These are phyloP conservation scores for Pythium utonaiense DNA, from an alignment of 352 stramenopile genomes.

Conservation along the genomic window DNA sequence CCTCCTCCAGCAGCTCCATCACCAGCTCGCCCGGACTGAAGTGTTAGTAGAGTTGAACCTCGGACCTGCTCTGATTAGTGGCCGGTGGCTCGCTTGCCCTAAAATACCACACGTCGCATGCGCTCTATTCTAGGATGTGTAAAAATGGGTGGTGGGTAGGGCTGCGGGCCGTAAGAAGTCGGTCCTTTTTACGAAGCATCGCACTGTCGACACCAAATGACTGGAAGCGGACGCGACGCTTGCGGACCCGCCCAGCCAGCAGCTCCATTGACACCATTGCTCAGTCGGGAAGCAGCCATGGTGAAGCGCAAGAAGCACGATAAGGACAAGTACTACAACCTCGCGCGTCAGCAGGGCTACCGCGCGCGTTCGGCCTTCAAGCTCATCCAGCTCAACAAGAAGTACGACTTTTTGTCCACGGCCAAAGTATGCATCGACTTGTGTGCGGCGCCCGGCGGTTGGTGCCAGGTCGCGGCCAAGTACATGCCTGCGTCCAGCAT, in stretches of 20 bases:
- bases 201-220: slow-evolving; percentile 17
- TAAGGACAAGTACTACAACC: slow-evolving; percentile 99
- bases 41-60: too few relatives aligned
- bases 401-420: slow-evolving; percentile 97
- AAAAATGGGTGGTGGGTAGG: slow-evolving; percentile 29
- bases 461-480: slow-evolving; percentile 93
- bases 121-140: slow-evolving; percentile 10
- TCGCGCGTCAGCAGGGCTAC: slow-evolving; percentile 98
- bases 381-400: slow-evolving; percentile 99
- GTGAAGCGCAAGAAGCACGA: slow-evolving; percentile 98
- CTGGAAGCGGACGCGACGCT: slow-evolving; percentile 22
- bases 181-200: slow-evolving; percentile 13
- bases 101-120: slow-evolving; percentile 15
- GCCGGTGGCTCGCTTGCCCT: neutral
- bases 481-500: slow-evolving; percentile 95
- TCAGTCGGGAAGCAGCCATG: slow-evolving; percentile 41
- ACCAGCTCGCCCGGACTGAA: too few relatives aligned
- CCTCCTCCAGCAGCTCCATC: too few relatives aligned
- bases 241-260: neutral
- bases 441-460: slow-evolving; percentile 98
- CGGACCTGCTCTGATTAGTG: slow-evolving; percentile 10
- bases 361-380: slow-evolving; percentile 99
- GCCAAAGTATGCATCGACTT: slow-evolving; percentile 98
- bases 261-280: neutral
- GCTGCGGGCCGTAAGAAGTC: slow-evolving; percentile 21